A percentile compares a stretch with the other conserved stretches of the same genome.
Conservation (phyloP, 257 asterid genomes). For the Solanum chiquidenum region DNA sequence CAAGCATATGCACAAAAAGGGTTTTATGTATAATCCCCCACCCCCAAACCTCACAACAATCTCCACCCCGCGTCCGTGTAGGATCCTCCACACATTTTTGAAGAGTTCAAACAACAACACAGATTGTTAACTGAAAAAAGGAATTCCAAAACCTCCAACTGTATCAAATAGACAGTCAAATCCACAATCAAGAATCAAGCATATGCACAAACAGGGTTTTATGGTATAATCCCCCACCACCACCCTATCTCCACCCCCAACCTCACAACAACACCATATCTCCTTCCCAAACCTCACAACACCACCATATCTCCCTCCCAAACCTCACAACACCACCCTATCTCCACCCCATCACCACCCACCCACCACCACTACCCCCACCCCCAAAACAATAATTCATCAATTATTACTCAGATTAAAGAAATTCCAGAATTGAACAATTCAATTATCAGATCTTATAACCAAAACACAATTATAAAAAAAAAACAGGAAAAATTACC, state of each 20-base stretch:
- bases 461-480: not conserved
- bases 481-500: constrained; percentile 18
- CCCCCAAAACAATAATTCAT: not conserved
- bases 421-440: not conserved
- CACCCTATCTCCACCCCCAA: not conserved
- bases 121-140: not conserved
- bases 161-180: not conserved
- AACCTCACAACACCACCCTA: not conserved
- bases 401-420: not conserved
- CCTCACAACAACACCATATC: not conserved
- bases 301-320: not conserved
- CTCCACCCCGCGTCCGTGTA: not conserved
- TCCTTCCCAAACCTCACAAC: not conserved
- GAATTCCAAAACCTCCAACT: not conserved
- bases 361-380: too few species aligned
- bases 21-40: not conserved
- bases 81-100: not conserved
- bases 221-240: not conserved
- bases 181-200: not conserved
- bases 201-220: not conserved
- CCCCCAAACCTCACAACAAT: not conserved
- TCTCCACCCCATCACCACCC: not conserved
- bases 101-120: not conserved
- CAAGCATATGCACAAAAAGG: not conserved
- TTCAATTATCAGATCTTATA: not conserved